Conservation (phyloP, 106 monocot genomes). For the Iris macrosiphon region DNA sequence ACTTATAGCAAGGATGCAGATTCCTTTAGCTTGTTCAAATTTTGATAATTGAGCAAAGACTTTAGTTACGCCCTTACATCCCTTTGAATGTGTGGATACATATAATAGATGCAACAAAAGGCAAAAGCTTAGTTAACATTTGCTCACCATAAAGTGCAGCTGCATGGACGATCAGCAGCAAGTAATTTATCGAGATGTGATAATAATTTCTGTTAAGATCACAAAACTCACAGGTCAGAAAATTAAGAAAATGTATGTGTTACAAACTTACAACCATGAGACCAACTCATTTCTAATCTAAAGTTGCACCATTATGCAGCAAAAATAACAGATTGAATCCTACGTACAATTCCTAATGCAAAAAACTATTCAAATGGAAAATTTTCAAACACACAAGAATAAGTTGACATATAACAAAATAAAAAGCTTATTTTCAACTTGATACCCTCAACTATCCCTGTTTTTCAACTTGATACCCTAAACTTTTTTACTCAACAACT, state of each 20-base stretch:
- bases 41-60: neutral
- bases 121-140: neutral
- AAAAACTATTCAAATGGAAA: too few relatives aligned
- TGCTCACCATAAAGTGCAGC: constrained; percentile 62
- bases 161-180: constrained; percentile 60
- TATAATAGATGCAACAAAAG: neutral
- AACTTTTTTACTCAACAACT: too few relatives aligned
- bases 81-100: neutral
- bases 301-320: too few relatives aligned
- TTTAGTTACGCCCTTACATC: neutral
- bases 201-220: constrained; percentile 59
- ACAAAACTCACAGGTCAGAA: constrained; percentile 1
- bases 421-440: too few relatives aligned
- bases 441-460: too few relatives aligned
- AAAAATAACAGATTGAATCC: too few relatives aligned
- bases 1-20: neutral
- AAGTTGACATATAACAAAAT: too few relatives aligned
- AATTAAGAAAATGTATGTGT: neutral
- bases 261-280: too few relatives aligned
- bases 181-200: constrained; percentile 55
- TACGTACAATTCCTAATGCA: too few relatives aligned
- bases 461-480: too few relatives aligned
- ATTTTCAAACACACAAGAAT: too few relatives aligned
- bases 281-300: too few relatives aligned
- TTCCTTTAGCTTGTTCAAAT: neutral